A percentile compares a stretch with the other conserved stretches of the same genome.
Evolutionary conservation across 768 basidiomycete genomes (phyloP).

Genomic region (Tulasnella sp.): DNA sequence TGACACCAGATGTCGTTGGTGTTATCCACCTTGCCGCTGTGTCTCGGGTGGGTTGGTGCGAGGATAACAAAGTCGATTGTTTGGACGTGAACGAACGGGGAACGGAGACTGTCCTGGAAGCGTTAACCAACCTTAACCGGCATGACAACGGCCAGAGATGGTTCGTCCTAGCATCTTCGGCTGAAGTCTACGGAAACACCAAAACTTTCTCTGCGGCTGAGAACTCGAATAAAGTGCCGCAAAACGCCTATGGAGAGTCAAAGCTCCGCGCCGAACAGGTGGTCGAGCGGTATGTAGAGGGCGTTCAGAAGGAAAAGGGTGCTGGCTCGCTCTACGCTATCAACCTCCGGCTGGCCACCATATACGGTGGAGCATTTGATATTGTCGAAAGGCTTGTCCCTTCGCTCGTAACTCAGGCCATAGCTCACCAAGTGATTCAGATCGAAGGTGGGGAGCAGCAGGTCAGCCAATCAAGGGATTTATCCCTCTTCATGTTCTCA

Average conservation of each 20-base stretch:
- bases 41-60: slow-evolving; percentile 32
- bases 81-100: slow-evolving; percentile 34
- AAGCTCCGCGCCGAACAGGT: slow-evolving; percentile 35
- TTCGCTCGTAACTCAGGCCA: slow-evolving; percentile 34
- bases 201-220: slow-evolving; percentile 18
- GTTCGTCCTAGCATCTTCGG: slow-evolving; percentile 36
- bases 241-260: slow-evolving; percentile 35
- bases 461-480: not conserved
- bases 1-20: slow-evolving; percentile 32
- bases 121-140: slow-evolving; percentile 1
- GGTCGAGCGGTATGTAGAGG: slow-evolving; percentile 27
- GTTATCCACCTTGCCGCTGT: slow-evolving; percentile 34
- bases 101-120: slow-evolving; percentile 31
- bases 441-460: slow-evolving; percentile 33
- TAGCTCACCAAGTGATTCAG: slow-evolving; percentile 37
- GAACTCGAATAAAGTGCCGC: slow-evolving; percentile 28
- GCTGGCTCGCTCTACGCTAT: slow-evolving; percentile 26
- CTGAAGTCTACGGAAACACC: slow-evolving; percentile 35
- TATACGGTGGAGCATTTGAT: slow-evolving; percentile 37
- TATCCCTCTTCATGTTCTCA: not conserved
- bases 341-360: slow-evolving; percentile 35
- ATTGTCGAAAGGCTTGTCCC: slow-evolving; percentile 36
- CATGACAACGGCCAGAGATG: slow-evolving; percentile 33
- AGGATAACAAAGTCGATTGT: slow-evolving; percentile 34
- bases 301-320: not conserved